Percentiles rank a stretch among this genome's conserved stretches.
These are phyloP conservation scores for Pseudopediastrum boryanum DNA, from an alignment of 139 green algal species.

Conservation along the genomic window DNA sequence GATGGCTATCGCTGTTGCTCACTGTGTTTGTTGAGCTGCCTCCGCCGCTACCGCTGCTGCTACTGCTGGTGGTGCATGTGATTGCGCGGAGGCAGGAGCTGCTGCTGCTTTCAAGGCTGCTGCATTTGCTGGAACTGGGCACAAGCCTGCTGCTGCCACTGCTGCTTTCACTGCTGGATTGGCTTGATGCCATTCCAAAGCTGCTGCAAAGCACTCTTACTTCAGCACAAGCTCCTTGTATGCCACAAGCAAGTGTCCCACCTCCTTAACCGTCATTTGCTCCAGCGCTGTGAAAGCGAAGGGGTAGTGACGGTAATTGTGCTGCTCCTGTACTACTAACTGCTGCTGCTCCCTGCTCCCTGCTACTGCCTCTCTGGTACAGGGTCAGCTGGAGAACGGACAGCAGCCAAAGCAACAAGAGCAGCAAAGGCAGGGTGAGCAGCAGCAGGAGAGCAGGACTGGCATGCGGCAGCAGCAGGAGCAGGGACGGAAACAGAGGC, in stretches of 20 bases:
- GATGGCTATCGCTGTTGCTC: too few relatives aligned
- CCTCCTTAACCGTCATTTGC: slow-evolving; percentile 74
- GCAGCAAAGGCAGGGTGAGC: too few relatives aligned
- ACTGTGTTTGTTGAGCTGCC: too few relatives aligned
- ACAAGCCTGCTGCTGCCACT: slow-evolving; percentile 8
- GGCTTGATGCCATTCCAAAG: neutral
- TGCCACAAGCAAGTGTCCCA: slow-evolving; percentile 64
- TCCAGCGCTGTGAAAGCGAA: slow-evolving; percentile 70
- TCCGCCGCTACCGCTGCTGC: neutral
- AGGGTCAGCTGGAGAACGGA: too few relatives aligned
- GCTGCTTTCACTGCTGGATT: slow-evolving; percentile 5
- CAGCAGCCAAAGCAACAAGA: too few relatives aligned
- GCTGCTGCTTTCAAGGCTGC: slow-evolving; percentile 14
- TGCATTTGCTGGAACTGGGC: neutral
- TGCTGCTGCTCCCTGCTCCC: neutral
- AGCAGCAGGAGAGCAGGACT: too few relatives aligned
- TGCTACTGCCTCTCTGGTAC: neutral
- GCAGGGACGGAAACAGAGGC: too few relatives aligned
- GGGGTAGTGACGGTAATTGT: slow-evolving; percentile 52
- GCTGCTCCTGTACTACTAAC: neutral
- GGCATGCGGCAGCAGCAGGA: too few relatives aligned
- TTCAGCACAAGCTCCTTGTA: slow-evolving; percentile 89
- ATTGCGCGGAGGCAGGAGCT: neutral
- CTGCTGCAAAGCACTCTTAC: slow-evolving; percentile 60
- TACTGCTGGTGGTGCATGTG: neutral